Evolutionary conservation across 2,329 filamentous ascomycete species (phyloP).

Genomic region (Tolypocladium amazonense): DNA sequence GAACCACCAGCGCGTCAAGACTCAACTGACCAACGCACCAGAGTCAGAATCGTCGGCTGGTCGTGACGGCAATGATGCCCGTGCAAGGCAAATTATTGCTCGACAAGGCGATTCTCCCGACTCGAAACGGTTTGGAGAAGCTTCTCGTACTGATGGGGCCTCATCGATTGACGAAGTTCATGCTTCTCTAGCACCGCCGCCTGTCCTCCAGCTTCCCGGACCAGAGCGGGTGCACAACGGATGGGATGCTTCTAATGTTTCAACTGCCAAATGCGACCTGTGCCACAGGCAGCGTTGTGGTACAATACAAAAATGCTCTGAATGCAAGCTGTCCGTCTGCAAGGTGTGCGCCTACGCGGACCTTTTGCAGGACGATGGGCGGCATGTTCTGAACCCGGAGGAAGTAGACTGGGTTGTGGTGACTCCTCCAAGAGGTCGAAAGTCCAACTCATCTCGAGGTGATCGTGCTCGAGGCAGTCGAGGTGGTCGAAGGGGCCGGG

Average conservation of each 20-base stretch:
- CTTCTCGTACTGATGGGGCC: neutral
- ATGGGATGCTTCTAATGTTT: constrained; percentile 10
- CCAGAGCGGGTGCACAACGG: constrained; percentile 6
- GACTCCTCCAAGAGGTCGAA: neutral
- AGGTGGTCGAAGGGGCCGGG: neutral
- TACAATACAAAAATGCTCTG: constrained; percentile 12
- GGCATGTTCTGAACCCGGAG: constrained; percentile 10
- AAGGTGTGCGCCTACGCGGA: constrained; percentile 7
- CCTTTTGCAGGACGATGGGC: constrained; percentile 6
- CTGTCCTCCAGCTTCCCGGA: neutral
- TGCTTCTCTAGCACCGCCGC: neutral
- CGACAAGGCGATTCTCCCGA: neutral
- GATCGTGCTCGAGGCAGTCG: neutral
- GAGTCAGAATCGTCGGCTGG: neutral
- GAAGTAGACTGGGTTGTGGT: constrained; percentile 8
- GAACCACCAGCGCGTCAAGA: neutral
- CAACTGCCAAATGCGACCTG: constrained; percentile 16
- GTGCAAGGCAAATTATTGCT: neutral
- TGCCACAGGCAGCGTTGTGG: constrained; percentile 12
- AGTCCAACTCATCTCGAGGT: neutral
- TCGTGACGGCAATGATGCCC: neutral
- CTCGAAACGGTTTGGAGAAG: neutral
- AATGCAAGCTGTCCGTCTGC: constrained; percentile 15
- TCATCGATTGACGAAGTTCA: neutral
- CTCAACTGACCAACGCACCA: neutral